Base-by-base conservation (phyloP, 495 filamentous ascomycete genomes). In the Aspergillus leporis region DNA sequence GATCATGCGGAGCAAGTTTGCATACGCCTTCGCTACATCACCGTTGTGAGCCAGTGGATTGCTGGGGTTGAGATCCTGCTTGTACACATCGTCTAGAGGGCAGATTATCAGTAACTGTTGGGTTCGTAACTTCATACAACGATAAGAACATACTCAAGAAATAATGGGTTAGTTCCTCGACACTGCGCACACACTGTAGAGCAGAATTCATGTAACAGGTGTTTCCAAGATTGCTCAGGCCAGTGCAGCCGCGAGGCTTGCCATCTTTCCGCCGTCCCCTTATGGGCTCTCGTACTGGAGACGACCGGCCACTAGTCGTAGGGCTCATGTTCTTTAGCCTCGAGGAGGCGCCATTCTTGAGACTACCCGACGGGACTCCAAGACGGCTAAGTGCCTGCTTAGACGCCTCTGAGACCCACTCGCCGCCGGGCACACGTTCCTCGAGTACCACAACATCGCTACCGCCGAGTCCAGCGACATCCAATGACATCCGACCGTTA, bases 161-260 rank as follows among this genome's bases (percentile, higher is more conserved):
- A 72, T 97, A 98, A 58, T 88, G 84, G 6, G 90, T 91, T 65
- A 98, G 77, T 72, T 98, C 94, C 60, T 95, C 90, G 3, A 96
- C 90, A 61, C 88, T 93, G 34, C 92, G 85, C 40, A 98, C 81
- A 68, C 94, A 98, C 69, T 98, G 94, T 51, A 97, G 74, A 21
- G 95, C 94, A 16, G 94, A 96, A 73, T 97, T 97, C 91, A 97
- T 97, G 72, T 98, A 98, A 74, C 94, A 98, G 0, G 94, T 97
- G 64, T 98, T 98, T 18, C 94, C 94, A 25, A 98, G 74, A 66
- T 98, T 98, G 54, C 83, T 85, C 47, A 98, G 74, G 30, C 94
- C 94, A 45, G 91, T 89, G 28, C 82, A 87, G 16, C 93, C 93
- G 30, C 83, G 74, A 13, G 82, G 80, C 51, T 87, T 83, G 1